Percentiles rank a stretch among this genome's conserved stretches.
Evolutionary conservation across 78 protist genomes (phyloP).

Genomic region (Planoprotostelium fungivorum): DNA sequence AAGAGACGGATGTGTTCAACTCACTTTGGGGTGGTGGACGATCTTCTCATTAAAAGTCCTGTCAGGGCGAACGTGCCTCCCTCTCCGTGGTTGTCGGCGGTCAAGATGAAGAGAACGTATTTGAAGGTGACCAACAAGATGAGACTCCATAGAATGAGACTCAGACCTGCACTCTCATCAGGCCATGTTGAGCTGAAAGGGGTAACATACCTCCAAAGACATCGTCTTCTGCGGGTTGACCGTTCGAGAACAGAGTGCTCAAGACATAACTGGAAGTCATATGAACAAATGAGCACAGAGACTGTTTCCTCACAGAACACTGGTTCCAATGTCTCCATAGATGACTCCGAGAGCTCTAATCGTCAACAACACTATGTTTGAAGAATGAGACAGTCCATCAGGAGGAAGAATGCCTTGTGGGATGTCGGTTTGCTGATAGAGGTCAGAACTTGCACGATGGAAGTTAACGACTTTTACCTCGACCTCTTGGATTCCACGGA

Average conservation of each 20-base stretch:
- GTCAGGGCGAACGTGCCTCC: slow-evolving; percentile 19
- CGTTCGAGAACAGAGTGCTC: background rate
- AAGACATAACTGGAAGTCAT: background rate
- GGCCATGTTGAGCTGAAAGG: background rate
- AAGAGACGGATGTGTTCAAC: background rate
- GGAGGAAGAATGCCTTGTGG: background rate
- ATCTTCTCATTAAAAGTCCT: background rate
- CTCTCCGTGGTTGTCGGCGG: slow-evolving; percentile 26
- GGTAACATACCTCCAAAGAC: slow-evolving; percentile 4
- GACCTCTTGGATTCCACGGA: background rate
- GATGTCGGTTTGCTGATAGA: background rate
- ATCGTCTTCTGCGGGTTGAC: slow-evolving; percentile 1
- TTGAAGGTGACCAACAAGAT: slow-evolving; percentile 7
- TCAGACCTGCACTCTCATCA: background rate
- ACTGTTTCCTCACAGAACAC: slow-evolving; percentile 10
- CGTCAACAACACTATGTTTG: background rate
- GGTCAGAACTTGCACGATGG: background rate
- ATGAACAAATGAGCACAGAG: background rate
- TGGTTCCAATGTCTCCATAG: slow-evolving; percentile 26
- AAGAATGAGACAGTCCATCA: background rate
- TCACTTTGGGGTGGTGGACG: background rate
- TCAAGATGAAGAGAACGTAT: slow-evolving; percentile 12
- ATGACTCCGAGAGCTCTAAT: background rate
- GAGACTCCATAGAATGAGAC: slow-evolving; percentile 13
- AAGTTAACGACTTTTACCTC: background rate